Evolutionary conservation across 176 grass and related monocot genomes (phyloP).

Genomic region (Metroxylon sagu): DNA sequence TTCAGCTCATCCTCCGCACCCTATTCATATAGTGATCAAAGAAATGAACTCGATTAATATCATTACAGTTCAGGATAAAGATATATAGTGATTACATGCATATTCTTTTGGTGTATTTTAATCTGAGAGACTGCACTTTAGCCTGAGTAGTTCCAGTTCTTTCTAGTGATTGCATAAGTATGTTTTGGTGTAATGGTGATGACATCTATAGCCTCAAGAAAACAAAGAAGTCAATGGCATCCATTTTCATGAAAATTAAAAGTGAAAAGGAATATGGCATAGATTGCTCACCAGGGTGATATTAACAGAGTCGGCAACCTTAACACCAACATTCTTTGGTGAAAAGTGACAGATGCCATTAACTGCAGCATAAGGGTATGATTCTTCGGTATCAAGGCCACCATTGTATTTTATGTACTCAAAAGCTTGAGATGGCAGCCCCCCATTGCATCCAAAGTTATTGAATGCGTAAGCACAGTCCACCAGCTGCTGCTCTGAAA

Average conservation of each 20-base stretch:
- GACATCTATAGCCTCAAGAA: too few species aligned
- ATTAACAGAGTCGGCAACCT: conserved; percentile 66
- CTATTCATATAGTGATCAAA: conserved; percentile 20
- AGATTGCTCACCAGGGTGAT: conserved; percentile 64
- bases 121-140: too few species aligned
- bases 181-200: background rate
- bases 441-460: conserved; percentile 87
- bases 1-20: conserved; percentile 82
- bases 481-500: conserved; percentile 97
- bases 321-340: conserved; percentile 49
- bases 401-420: conserved; percentile 95
- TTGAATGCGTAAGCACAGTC: conserved; percentile 69
- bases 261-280: too few species aligned
- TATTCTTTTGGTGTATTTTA: too few species aligned
- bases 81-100: too few species aligned
- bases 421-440: conserved; percentile 91
- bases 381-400: conserved; percentile 81
- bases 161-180: too few species aligned
- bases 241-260: too few species aligned
- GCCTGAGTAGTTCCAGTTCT: too few species aligned
- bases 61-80: too few species aligned
- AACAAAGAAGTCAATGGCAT: too few species aligned
- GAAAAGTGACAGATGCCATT: conserved; percentile 64
- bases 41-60: too few species aligned
- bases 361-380: conserved; percentile 88